phyloP scores from a whole-genome alignment of 371 early-diverging fungal genomes.

The Mucor mucedo region DNA sequence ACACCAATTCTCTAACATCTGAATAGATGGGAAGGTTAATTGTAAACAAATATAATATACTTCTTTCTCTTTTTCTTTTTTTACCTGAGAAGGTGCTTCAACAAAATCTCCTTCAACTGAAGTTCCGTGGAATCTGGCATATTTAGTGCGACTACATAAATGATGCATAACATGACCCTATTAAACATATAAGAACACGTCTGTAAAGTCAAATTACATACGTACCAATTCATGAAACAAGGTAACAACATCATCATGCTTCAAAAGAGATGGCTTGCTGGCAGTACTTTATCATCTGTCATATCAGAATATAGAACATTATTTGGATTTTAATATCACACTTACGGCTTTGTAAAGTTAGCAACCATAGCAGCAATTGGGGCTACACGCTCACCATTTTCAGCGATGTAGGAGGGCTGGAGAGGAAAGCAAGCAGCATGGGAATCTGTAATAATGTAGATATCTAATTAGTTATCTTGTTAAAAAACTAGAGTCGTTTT shows the following conservation, averaged over 20 bases:
- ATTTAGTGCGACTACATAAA: slow-evolving; percentile 75
- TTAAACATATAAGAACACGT: slow-evolving; percentile 10
- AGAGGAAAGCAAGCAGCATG: slow-evolving; percentile 80
- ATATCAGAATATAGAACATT: neutral
- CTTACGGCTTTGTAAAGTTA: slow-evolving; percentile 80
- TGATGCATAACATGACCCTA: slow-evolving; percentile 88
- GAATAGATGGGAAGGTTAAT: neutral
- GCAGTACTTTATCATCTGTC: slow-evolving; percentile 50
- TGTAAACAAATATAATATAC: neutral
- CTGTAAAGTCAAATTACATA: neutral
- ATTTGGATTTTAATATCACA: neutral
- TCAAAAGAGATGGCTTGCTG: slow-evolving; percentile 76
- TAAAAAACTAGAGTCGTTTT: neutral
- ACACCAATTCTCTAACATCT: slow-evolving; percentile 76
- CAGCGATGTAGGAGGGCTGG: slow-evolving; percentile 61
- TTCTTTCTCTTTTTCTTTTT: too few relatives aligned
- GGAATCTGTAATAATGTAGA: slow-evolving; percentile 46
- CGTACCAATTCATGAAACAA: slow-evolving; percentile 75
- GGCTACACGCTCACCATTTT: slow-evolving; percentile 57
- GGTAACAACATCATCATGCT: slow-evolving; percentile 84
- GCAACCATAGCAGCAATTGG: slow-evolving; percentile 86
- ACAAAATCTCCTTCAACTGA: slow-evolving; percentile 87
- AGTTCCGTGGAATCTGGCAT: slow-evolving; percentile 78
- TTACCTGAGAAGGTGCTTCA: slow-evolving; percentile 86
- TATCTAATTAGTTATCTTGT: too few relatives aligned